Percentiles rank a stretch among this genome's conserved stretches.
These are phyloP conservation scores for Elaeagnus macrophylla DNA, from an alignment of 306 rosid genomes.

Conservation along the genomic window DNA sequence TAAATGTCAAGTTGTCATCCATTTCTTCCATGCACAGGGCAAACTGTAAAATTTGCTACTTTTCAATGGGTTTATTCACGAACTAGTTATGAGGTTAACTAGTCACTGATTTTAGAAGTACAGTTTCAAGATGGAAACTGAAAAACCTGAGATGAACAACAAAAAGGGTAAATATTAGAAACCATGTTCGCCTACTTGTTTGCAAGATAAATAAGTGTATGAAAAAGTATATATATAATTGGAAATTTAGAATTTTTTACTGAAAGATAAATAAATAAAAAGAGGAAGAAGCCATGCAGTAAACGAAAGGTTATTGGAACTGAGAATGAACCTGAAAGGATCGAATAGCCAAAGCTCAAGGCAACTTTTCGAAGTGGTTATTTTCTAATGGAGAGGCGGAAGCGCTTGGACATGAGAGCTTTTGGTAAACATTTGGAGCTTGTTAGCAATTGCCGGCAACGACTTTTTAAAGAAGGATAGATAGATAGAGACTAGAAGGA, in stretches of 20 bases:
- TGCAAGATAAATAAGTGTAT: conserved; percentile 17
- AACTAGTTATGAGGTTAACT: not conserved
- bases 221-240: conserved; percentile 22
- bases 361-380: not conserved
- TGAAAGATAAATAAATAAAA: not conserved
- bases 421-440: not conserved
- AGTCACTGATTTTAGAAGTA: conserved; percentile 3
- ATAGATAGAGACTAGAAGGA: not conserved
- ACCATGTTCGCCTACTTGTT: conserved; percentile 23
- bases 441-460: not conserved
- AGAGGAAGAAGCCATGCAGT: not conserved
- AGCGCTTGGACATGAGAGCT: not conserved
- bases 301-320: not conserved
- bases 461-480: not conserved
- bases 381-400: not conserved
- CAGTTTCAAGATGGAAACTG: not conserved
- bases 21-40: conserved; percentile 18
- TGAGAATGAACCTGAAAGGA: not conserved
- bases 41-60: conserved; percentile 5
- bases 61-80: conserved; percentile 13
- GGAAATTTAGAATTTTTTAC: not conserved
- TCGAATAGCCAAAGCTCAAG: conserved; percentile 8
- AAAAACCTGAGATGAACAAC: conserved; percentile 4
- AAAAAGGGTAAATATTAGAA: conserved; percentile 10
- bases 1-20: conserved; percentile 33